Conservation (phyloP, 768 basidiomycete species). For the Rhizopogon vesiculosus region DNA sequence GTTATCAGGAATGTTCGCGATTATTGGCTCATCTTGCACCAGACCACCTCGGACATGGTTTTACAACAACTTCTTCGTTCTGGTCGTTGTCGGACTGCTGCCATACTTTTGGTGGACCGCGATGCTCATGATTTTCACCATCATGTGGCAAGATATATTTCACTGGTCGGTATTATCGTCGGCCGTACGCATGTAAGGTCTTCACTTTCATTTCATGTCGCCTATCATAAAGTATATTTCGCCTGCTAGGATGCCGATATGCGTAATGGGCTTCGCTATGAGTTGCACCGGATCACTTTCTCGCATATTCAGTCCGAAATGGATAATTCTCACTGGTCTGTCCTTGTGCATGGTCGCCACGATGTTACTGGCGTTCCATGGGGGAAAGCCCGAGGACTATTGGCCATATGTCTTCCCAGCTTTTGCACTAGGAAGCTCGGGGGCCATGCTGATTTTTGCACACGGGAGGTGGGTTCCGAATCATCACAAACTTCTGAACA, state of each 20-base stretch:
- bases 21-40: not conserved
- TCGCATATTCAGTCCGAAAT: slow-evolving; percentile 34
- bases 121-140: slow-evolving; percentile 29
- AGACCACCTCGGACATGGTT: slow-evolving; percentile 41
- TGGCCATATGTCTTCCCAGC: slow-evolving; percentile 47
- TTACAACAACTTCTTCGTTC: slow-evolving; percentile 36
- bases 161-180: slow-evolving; percentile 36
- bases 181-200: slow-evolving; percentile 33
- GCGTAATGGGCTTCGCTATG: slow-evolving; percentile 31
- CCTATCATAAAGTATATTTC: not conserved
- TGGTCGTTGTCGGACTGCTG: slow-evolving; percentile 31
- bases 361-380: slow-evolving; percentile 36
- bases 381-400: slow-evolving; percentile 36
- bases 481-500: not conserved
- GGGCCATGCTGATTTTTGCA: slow-evolving; percentile 39
- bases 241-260: slow-evolving; percentile 34
- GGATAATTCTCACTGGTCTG: slow-evolving; percentile 40
- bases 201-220: not conserved
- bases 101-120: slow-evolving; percentile 40
- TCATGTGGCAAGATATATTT: slow-evolving; percentile 36
- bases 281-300: slow-evolving; percentile 37
- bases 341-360: slow-evolving; percentile 33
- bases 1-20: slow-evolving; percentile 8
- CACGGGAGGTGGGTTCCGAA: slow-evolving; percentile 40
- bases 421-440: slow-evolving; percentile 42